Evolutionary conservation across 2,329 filamentous ascomycete species (phyloP), one percentile per base, ranked within the genome.

Genomic region (Byssothecium circinans): DNA sequence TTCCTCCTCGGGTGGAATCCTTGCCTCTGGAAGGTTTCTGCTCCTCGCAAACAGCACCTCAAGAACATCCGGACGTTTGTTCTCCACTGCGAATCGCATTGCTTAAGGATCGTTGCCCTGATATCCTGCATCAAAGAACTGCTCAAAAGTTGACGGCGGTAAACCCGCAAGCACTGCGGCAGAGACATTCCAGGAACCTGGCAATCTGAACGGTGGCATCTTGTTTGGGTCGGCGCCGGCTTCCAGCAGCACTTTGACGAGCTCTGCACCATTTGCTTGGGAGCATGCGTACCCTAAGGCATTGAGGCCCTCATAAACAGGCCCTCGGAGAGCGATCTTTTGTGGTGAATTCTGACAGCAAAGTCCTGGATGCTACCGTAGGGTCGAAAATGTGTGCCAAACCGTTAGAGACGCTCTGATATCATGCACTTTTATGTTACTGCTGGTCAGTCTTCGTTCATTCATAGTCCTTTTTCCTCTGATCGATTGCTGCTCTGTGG

Each of bases 211-310:
- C 17, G 47, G 47, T n/a, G 47, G 47, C 3, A 20, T 19, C 11
- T 29, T 17, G 14, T 45, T 49, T 25, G 49, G 43, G 14, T 51
- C 44, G 10, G 49, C 49, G 20, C 49, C 49, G 30, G 44, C 44
- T n/a, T 51, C 44, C 27, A 51, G 49, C 6, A 51, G 23, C 35
- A 43, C 42, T 41, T 47, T 51, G 17, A 51, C 23, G 15, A 51
- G 35, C 30, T 38, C 36, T 15, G 35, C 46, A n/a, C 37, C 37
- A 8, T 49, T 45, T 17, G 14, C 17, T 15, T 37, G 37, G 23
- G 47, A 49, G 3, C 25, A 25, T 12, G 47, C 47, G 19, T 49
- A 45, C 1, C 47, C 47, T 10, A 49, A 36, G 8, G 42, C 37
- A 25, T 41, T 45, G 20, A 49, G 22, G 10, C 4, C 15, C 6